Percentiles rank a stretch among this genome's conserved stretches.
Evolutionary conservation across 2,329 filamentous ascomycete genomes (phyloP).

Genomic region (Rugonectria rugulosa): DNA sequence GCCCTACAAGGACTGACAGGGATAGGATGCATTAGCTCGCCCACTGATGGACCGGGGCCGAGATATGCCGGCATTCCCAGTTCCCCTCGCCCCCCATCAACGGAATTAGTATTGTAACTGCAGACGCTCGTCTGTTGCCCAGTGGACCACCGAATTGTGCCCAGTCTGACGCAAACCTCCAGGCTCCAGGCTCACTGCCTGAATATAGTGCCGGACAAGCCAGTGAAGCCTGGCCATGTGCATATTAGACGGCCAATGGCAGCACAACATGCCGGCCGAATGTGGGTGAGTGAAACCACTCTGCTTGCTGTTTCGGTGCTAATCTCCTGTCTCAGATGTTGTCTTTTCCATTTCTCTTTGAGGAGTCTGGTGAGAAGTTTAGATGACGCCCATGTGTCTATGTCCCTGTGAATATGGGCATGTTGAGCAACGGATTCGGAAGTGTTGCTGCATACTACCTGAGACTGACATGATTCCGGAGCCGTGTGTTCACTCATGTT

Average conservation of each 20-base stretch:
- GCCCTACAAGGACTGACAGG: constrained; percentile 34
- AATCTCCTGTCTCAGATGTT: neutral
- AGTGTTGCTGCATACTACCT: neutral
- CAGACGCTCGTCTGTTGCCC: too few species aligned
- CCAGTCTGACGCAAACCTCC: constrained; percentile 28
- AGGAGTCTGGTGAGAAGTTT: neutral
- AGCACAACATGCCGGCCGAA: constrained; percentile 16
- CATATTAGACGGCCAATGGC: constrained; percentile 29
- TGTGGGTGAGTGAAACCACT: constrained; percentile 8
- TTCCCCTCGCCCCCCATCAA: constrained; percentile 21
- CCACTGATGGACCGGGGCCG: constrained; percentile 33
- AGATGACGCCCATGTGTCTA: too few species aligned
- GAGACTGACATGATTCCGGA: neutral
- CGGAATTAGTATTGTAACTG: too few species aligned
- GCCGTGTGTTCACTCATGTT: constrained; percentile 5
- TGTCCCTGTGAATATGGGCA: too few species aligned
- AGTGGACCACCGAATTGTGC: constrained; percentile 28
- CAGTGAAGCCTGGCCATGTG: constrained; percentile 36
- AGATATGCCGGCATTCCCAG: constrained; percentile 30
- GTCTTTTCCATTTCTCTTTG: too few species aligned
- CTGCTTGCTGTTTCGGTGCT: too few species aligned
- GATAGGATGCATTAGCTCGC: constrained; percentile 34
- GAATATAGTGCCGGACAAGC: constrained; percentile 29
- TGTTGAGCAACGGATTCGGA: neutral
- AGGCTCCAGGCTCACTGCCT: constrained; percentile 39